These are phyloP conservation scores for Aurantiochytrium sp. DNA, from an alignment of 108 stramenopile species.

Conservation along the genomic window DNA sequence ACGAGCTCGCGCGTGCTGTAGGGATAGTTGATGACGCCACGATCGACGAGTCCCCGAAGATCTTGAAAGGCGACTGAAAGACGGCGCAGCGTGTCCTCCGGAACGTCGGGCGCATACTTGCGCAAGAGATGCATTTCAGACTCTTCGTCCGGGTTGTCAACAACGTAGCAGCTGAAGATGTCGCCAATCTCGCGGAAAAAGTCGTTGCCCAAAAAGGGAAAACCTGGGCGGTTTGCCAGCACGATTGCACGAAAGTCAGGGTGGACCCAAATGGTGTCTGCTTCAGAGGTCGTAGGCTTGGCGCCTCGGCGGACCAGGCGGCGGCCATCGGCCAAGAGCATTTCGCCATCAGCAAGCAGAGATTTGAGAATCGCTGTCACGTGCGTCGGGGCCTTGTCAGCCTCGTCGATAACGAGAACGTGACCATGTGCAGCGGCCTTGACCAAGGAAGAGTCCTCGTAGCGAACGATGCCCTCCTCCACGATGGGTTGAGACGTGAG, in stretches of 20 bases:
- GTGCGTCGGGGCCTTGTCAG: constrained; percentile 81
- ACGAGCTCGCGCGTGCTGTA: constrained; percentile 72
- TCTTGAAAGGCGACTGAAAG: constrained; percentile 60
- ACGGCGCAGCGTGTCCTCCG: constrained; percentile 31
- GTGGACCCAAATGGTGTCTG: constrained; percentile 56
- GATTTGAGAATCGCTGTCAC: constrained; percentile 73
- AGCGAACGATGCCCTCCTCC: constrained; percentile 61
- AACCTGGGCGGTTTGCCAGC: constrained; percentile 77
- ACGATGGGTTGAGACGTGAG: constrained; percentile 59
- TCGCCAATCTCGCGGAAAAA: constrained; percentile 66
- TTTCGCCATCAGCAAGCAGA: constrained; percentile 75
- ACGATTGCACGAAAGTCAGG: constrained; percentile 65
- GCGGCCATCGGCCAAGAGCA: constrained; percentile 69
- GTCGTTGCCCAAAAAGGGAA: constrained; percentile 81
- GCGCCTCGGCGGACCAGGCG: constrained; percentile 18
- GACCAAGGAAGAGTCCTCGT: constrained; percentile 70
- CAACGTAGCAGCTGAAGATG: constrained; percentile 57
- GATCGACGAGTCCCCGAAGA: constrained; percentile 51
- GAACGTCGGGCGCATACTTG: constrained; percentile 57
- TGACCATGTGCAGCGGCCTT: constrained; percentile 66
- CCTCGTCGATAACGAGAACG: constrained; percentile 73
- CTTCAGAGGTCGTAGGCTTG: not conserved
- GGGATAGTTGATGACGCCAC: constrained; percentile 64
- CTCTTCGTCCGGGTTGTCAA: constrained; percentile 58
- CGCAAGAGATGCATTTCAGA: constrained; percentile 56